Conservation (phyloP, 164 flowering plant species). For the Magnolia officinalis region DNA sequence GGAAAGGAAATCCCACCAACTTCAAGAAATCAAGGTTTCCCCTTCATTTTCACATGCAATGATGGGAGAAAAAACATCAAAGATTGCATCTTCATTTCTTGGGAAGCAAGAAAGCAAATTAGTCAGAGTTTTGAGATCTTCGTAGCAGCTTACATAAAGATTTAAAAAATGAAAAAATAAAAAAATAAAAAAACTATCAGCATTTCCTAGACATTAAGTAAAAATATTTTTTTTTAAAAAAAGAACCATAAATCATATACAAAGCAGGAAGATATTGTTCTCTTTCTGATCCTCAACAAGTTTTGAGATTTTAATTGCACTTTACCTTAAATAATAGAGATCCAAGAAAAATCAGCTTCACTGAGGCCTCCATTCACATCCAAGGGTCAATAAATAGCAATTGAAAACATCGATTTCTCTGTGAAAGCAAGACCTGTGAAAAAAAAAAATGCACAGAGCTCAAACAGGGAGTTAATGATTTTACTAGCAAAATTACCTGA, state of each 20-base stretch:
- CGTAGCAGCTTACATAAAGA: not conserved
- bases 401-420: not conserved
- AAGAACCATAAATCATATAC: not conserved
- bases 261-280: not conserved
- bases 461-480: not conserved
- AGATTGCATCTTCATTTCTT: not conserved
- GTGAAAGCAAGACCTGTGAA: not conserved
- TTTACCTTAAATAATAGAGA: conserved; percentile 1
- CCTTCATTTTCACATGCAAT: not conserved
- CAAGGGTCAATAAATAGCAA: not conserved
- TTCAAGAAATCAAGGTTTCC: conserved; percentile 4
- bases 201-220: not conserved
- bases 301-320: not conserved
- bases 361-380: not conserved
- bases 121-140: not conserved
- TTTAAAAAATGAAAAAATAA: too few species aligned
- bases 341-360: not conserved
- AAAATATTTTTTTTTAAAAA: too few species aligned
- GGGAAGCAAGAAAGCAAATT: not conserved
- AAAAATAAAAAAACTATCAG: not conserved
- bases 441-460: not conserved
- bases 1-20: conserved; percentile 11
- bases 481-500: not conserved
- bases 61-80: not conserved
- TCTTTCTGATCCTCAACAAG: not conserved